Base-by-base conservation (phyloP, 495 filamentous ascomycete species). In the Immersiella caudata region DNA sequence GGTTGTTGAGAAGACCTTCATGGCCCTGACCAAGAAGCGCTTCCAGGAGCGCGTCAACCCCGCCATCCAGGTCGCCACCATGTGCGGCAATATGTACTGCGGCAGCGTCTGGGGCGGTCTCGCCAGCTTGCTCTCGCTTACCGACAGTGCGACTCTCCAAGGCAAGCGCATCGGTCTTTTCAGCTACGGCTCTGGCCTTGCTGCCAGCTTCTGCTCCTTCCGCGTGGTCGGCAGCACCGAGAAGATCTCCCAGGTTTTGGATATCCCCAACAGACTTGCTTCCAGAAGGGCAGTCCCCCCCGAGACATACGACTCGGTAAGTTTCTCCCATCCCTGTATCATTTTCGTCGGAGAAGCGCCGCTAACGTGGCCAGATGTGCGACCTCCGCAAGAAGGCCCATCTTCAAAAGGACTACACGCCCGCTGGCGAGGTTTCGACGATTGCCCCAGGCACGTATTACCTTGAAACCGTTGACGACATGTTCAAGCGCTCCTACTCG, bases 11-110 rank as follows among this genome's bases (percentile, higher is more conserved):
- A 98, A 98, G 89, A 91, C 91, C 8, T 84, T 99, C 82, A 93
- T 98, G 90, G 89, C 75, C 59, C 87, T 98, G 68, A 89, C 92
- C 75, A 99, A 99, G 90, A 97, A 97, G 88, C 89, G 89, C 65
- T 98, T 93, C 83, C 87, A 89, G 70, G 88, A 93, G 79, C 91
- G 93, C 78, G 91, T 99, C 65, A 83, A 89, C 76, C 93, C 96
- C 46, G 81, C 85, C 74, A 91, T 95, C 75, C 84, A 96, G 76
- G 91, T 96, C 24, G 90, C 95, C 40, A 97, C 93, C 52, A 89
- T 93, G 82, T 97, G 93, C 80, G 96, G 95, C 79, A 99, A 99
- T 86, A 99, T 97, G 96, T 99, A 99, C 83, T 94, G 90, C 73
- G 95, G 90, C 59, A 97, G 92, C 76, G 91, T 99, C 71, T 99